These are phyloP conservation scores for Nannochloris sp. DNA, from an alignment of 139 green algal genomes.

Conservation along the genomic window DNA sequence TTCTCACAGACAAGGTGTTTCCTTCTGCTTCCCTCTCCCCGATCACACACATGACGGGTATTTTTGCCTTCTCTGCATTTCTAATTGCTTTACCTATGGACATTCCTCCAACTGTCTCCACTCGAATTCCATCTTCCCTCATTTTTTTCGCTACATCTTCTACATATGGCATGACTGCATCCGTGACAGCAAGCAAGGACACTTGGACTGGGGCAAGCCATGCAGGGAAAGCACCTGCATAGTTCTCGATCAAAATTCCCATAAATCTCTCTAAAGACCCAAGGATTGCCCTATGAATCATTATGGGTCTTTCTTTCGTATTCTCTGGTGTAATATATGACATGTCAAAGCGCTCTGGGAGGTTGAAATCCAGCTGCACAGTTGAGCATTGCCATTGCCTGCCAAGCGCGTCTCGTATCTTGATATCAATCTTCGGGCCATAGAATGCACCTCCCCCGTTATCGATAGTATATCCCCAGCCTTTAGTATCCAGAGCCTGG, in stretches of 20 bases:
- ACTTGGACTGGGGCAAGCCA: slow-evolving; percentile 87
- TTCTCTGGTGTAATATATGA: slow-evolving; percentile 68
- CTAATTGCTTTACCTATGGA: slow-evolving; percentile 56
- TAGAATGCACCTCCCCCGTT: slow-evolving; percentile 95
- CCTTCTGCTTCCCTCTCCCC: slow-evolving; percentile 59
- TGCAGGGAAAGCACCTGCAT: slow-evolving; percentile 79
- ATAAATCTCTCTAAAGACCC: slow-evolving; percentile 91
- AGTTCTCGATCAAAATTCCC: slow-evolving; percentile 97
- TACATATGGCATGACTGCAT: slow-evolving; percentile 52
- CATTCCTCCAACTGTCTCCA: slow-evolving; percentile 43
- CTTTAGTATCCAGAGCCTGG: slow-evolving; percentile 71
- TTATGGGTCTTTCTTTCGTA: slow-evolving; percentile 80
- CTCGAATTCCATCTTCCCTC: slow-evolving; percentile 42
- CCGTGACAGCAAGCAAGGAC: slow-evolving; percentile 73
- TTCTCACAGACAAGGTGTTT: slow-evolving; percentile 52
- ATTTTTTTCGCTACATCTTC: slow-evolving; percentile 52
- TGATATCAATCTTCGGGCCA: slow-evolving; percentile 99
- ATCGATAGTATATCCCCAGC: slow-evolving; percentile 57
- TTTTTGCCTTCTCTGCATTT: slow-evolving; percentile 73
- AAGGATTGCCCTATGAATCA: slow-evolving; percentile 97
- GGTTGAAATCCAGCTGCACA: slow-evolving; percentile 95
- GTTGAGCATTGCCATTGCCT: slow-evolving; percentile 99
- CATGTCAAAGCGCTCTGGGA: slow-evolving; percentile 90
- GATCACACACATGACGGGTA: slow-evolving; percentile 75
- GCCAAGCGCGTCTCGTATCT: slow-evolving; percentile 77